Conservation (phyloP, 805 yeast genomes). For the Candida argentea region DNA sequence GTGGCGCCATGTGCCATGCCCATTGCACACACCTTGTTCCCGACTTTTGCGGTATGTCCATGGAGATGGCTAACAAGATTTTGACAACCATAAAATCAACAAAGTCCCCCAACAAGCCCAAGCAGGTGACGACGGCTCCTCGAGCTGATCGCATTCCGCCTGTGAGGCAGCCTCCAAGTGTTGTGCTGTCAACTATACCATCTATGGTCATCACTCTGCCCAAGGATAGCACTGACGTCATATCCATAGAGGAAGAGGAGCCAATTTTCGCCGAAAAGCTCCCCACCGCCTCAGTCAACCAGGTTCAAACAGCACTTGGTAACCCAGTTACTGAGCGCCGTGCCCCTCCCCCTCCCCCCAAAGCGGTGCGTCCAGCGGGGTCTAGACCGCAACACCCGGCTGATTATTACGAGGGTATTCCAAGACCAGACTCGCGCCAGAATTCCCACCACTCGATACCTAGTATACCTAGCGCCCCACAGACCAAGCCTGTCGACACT, state of each 20-base stretch:
- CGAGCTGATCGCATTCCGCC: conserved; percentile 2
- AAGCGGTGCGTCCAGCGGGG: too few species aligned
- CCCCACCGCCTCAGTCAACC: conserved; percentile 20
- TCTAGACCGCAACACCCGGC: too few species aligned
- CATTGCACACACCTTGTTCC: conserved; percentile 92
- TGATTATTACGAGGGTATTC: too few species aligned
- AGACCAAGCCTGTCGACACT: conserved; percentile 1
- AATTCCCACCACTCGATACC: too few species aligned
- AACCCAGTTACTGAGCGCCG: too few species aligned
- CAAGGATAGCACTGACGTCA: conserved; percentile 3
- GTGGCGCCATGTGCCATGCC: conserved; percentile 92
- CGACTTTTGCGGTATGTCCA: conserved; percentile 96
- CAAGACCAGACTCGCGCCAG: too few species aligned
- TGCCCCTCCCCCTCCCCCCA: too few species aligned
- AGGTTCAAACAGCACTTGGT: conserved; percentile 18
- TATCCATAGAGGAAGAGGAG: conserved; percentile 14
- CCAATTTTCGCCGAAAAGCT: conserved; percentile 12
- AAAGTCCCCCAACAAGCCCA: conserved; percentile 13
- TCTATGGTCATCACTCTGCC: too few species aligned
- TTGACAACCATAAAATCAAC: conserved; percentile 75
- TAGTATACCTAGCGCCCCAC: too few species aligned
- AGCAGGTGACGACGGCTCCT: conserved; percentile 4
- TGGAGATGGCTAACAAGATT: conserved; percentile 92
- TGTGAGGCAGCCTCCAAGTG: conserved; percentile 2
- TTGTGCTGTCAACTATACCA: not conserved